Evolutionary conservation across 257 asterid genomes (phyloP), one percentile per base, ranked within the genome.

Genomic region (Fraxinus pennsylvanica): DNA sequence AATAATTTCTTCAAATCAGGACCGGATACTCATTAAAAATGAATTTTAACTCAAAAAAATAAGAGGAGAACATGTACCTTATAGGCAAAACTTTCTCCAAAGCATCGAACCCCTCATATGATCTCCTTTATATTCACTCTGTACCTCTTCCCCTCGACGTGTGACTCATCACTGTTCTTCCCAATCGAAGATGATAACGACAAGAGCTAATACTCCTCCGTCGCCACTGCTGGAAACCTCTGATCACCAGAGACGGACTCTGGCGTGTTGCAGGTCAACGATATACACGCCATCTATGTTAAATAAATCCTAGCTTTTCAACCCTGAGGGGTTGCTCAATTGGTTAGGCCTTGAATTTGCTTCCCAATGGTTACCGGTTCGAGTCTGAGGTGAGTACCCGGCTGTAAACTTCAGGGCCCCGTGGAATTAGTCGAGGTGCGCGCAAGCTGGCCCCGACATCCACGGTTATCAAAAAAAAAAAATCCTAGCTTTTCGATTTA

Each of bases 101-200:
- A 45, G 19, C 19, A 45, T 45, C 54, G 54, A 13, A 45, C 54
- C 54, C 54, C 4, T 45, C 54, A 1, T 0, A 45, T 45, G 54
- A n/a, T 19, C 86, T 30, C 79, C 80, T 78, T 83, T 85, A 38
- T 33, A 79, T 78, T 79, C 36, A 67, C 91, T 85, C 81, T 83
- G 86, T 69, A 87, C 87, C 80, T 87, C 89, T 78, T 83, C 86
- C 7, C 71, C 75, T 75, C 87, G 3, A 71, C 87, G 13, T 43
- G 17, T 43, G 50, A 43, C 15, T 43, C 54, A 14, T 45, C 54
- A 1, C 54, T 83, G 22, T 85, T 87, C 76, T 75, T 83, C 73
- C 89, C 85, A 61, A 85, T 81, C 47, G 86, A 82, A 4, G 68
- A 82, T 19, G 88, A 85, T 1, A 70, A 63, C 6, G 80, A 80